phyloP scores from a whole-genome alignment of 1,284 basidiomycete genomes.

The Hemileia vastatrix region DNA sequence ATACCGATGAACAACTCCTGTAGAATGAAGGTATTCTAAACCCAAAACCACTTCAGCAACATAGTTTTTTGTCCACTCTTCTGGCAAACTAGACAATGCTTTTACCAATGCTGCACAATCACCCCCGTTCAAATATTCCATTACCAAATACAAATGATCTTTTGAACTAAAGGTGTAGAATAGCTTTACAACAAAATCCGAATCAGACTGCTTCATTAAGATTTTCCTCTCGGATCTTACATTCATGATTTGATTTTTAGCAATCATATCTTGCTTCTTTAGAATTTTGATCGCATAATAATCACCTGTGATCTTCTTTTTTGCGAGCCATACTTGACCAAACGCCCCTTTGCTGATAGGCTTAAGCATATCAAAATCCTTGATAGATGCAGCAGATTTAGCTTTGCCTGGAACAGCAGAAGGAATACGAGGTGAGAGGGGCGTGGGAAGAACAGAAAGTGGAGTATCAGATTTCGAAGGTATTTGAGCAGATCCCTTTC shows the following conservation, averaged over 20 bases:
- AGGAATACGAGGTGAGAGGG: conserved; percentile 74
- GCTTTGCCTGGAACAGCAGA: conserved; percentile 66
- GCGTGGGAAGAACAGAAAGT: conserved; percentile 49
- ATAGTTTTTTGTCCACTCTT: conserved; percentile 95
- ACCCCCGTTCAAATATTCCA: conserved; percentile 65
- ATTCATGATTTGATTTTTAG: conserved; percentile 99
- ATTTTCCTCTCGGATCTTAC: conserved; percentile 99
- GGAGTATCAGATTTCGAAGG: conserved; percentile 14
- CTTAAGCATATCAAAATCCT: conserved; percentile 98
- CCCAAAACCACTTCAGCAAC: conserved; percentile 92
- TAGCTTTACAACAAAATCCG: conserved; percentile 63
- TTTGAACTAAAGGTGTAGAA: conserved; percentile 49
- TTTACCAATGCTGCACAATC: conserved; percentile 96
- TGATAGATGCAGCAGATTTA: conserved; percentile 81
- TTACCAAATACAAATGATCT: conserved; percentile 48
- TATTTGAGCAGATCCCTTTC: conserved; percentile 11
- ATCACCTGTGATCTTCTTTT: conserved; percentile 95
- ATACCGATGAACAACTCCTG: conserved; percentile 92
- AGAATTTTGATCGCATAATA: conserved; percentile 99
- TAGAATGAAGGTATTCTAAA: conserved; percentile 84
- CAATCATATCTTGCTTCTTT: conserved; percentile 99
- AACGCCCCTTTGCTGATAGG: conserved; percentile 99
- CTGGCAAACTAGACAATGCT: conserved; percentile 78
- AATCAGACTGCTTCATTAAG: conserved; percentile 97
- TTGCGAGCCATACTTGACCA: conserved; percentile 93